Conservation (phyloP, 2,329 filamentous ascomycete species). For the Colletotrichum sublineola region DNA sequence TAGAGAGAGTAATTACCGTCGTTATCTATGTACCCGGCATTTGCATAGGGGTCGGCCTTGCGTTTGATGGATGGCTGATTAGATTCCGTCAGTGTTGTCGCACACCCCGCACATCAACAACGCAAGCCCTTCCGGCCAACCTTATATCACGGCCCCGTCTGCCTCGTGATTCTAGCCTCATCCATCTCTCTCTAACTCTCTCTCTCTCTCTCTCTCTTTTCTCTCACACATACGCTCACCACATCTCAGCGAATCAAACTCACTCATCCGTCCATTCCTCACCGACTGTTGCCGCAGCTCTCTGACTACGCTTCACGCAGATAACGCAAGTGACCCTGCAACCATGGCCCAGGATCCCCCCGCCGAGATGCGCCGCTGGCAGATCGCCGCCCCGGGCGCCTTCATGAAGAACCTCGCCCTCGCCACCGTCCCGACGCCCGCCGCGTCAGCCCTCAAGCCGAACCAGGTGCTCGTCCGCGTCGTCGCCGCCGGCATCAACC, state of each 20-base stretch:
- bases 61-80: not conserved
- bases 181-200: not conserved
- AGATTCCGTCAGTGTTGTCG: conserved; percentile 11
- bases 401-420: conserved; percentile 52
- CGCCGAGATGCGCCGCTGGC: conserved; percentile 43
- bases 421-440: conserved; percentile 45
- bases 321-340: too few relatives aligned
- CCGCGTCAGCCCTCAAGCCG: conserved; percentile 46
- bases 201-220: too few relatives aligned
- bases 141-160: conserved; percentile 24
- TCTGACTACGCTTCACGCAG: too few relatives aligned
- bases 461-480: conserved; percentile 60
- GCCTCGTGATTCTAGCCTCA: not conserved
- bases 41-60: too few relatives aligned
- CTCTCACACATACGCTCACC: not conserved
- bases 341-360: conserved; percentile 18
- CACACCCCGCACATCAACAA: conserved; percentile 8
- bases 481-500: conserved; percentile 59
- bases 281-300: too few relatives aligned
- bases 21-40: too few relatives aligned
- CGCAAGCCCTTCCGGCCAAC: conserved; percentile 1
- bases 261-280: not conserved
- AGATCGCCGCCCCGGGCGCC: conserved; percentile 44
- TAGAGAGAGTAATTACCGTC: not conserved
- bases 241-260: not conserved